Evolutionary conservation across 2,329 filamentous ascomycete genomes (phyloP), one percentile per base, ranked within the genome.

Genomic region (Aspergillus tubingensis): DNA sequence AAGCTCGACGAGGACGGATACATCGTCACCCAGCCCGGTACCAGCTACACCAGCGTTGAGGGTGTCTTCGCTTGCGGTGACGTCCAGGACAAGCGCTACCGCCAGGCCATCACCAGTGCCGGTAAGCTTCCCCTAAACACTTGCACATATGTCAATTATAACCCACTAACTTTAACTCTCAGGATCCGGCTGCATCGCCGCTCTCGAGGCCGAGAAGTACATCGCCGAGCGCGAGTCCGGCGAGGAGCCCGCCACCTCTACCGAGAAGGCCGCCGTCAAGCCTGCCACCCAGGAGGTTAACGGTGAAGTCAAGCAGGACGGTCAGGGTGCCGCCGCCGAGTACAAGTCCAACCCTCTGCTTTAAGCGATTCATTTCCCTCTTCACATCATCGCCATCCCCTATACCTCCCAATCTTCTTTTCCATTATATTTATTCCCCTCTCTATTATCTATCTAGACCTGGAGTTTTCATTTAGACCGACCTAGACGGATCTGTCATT

Each of bases 31-130:
- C 86, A 90, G 77, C 90, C 95, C 3, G 96, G 95, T 59, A 94
- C 92, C 49, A 92, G 92, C 61, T 84, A 90, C 73, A 99, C 95
- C 51, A 96, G 87, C 78, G 79, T 97, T 5, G 87, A 92, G 74
- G 95, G 95, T 76, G 92, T 99, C 19, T 99, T 97, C 74, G 95
- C 95, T 39, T 95, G 94, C 8, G 95, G 95, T 65, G 95, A 99
- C 75, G 96, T 99, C 8, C 95, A 99, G 82, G 96, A 99, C 77
- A 99, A 98, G 88, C 88, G 89, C 74, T 99, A 99, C 79, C 87
- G 95, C 76, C 95, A 99, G 82, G 95, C 95, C 50, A 96, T 99
- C 68, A 99, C 95, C 66, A 97, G 93, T 80, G 95, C 95, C 70
- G 94, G 92, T 92, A 82, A 75, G 88, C 86, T 67, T 10, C 17